Evolutionary conservation across 2,329 filamentous ascomycete genomes (phyloP), one percentile per base, ranked within the genome.

Genomic region (Pyrenochaeta sp.): DNA sequence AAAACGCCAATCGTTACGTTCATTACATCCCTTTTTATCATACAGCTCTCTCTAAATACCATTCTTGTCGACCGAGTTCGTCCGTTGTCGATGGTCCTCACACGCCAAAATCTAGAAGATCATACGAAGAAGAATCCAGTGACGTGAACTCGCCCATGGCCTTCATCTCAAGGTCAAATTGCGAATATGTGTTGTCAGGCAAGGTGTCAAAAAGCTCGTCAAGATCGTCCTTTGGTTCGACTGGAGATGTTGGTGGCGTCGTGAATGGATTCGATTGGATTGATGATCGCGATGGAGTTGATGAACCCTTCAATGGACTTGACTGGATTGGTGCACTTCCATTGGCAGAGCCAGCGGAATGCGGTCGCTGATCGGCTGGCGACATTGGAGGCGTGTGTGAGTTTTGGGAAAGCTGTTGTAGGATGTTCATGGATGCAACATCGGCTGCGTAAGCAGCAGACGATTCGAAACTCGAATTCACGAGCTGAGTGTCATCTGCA

Each of bases 121-220:
- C 73, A 58, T 73, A 77, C 12, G 60, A 64, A 30, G 57, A 62
- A 10, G 64, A 62, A 54, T 77, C 74, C 10, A 73, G 52, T 6
- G 67, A 71, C 22, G 71, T 66, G 46, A 74, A 76, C 12, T 76
- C 74, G 46, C 66, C 65, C 69, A 77, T 75, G 1, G 75, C 75
- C 55, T 76, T 75, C 73, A 77, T 75, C 62, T 77, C 75, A 22
- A 77, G 71, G 22, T 77, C 75, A 39, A 76, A 77, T 25, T 77
- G 74, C 19, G 75, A 77, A 54, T 71, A 75, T 5, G 69, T 65
- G 45, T 57, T 68, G 36, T 77, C 73, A 3, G 70, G 70, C 36
- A 74, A 61, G 1, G 65, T 59, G 53, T 69, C 65, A 58, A 77
- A 77, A 12, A 77, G 60, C 12, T 77, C 72, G 2, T 77, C 74